Evolutionary conservation across 169 alveolate species (phyloP), one percentile per base, ranked within the genome.

Genomic region (Plasmodium relictum): DNA sequence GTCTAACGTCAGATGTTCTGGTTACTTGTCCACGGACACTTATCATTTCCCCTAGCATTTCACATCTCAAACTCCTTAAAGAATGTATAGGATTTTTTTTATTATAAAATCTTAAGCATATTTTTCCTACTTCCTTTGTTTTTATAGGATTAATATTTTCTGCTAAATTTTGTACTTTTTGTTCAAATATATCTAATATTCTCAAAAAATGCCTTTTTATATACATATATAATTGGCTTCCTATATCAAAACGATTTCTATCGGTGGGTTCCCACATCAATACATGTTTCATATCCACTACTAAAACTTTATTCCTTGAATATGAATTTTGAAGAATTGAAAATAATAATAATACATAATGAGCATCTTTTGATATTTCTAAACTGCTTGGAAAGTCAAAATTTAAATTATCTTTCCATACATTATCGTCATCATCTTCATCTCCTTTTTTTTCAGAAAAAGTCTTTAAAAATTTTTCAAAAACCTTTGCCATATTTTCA

Each of bases 1-100:
- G 99, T 39, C 99, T 93, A 1, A 98, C 99, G 71, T 98, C 99
- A 3, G 99, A 96, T 3, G 98, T 96, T 71, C 99, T 96, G 31
- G 99, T 98, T 12, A 98, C 99, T 54, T 98, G 98, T 12, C 99
- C 99, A 18, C 97, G 65, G 31, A 98, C 94, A 56, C 98, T 88
- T 14, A 94, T 92, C 80, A 98, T 93, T 89, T 97, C 97, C 6
- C 99, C 99, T 12, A 98, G 93, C 95, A 95, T 95, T 78, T 93
- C 92, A 88, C 98, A 95, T 69, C 97, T 89, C 37, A 96, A 52
- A 76, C 86, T 74, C 54, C 89, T 9, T 52, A 89, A 92, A 58
- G 95, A 94, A 65, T 89, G 88, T 18, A 94, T 83, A 6, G 93
- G 78, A 50, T 78, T 92, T 37, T 94, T 94, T 37, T 92, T 65